Base-by-base conservation (phyloP, 306 rosid genomes). In the Ochetophila trinervis region DNA sequence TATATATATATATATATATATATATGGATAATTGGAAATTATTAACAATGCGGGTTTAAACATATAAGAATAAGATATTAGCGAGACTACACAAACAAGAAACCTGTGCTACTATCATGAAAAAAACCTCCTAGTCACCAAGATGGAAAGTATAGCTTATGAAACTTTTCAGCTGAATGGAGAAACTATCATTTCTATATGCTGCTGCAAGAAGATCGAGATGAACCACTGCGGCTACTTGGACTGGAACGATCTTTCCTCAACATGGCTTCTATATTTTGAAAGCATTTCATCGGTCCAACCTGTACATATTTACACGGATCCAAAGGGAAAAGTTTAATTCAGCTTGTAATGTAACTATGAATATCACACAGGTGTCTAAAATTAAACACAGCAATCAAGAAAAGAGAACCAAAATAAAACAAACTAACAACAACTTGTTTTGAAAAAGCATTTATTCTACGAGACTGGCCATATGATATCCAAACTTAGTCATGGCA, bases 201-300 rank as follows among this genome's bases (percentile, higher is more conserved):
- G 42, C 79, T 68, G 65, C 85, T 67, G 40, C 70, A 12, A 23
- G 83, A 51, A 18, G 97, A 88, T 15, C 87, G 87, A 20, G 97
- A 72, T 0, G 95, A 83, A 44, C 91, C 57, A n/a, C 84, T 68
- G 10, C 69, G 72, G 69, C 91, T 79, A 82, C 85, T 68, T 42
- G 7, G 53, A 62, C 73, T 60, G 5, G 86, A 74, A 60, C 57
- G 76, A 56, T 76, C 83, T 76, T 79, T 86, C 86, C 80, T 86
- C 77, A 91, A 58, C 64, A 84, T 73, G 74, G 95, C 90, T 75
- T 86, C 91, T 57, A 91, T 69, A 71, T 87, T 89, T 70, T 68
- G 89, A 68, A 92, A 92, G 83, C 91, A 89, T 77, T 77, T 84
- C 87, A 92, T 67, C 40, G 96, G 91, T 70, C 79, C 77, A 69